Conservation (phyloP, 1,139 yeast genomes). For the Zygoascus hellenicus region DNA sequence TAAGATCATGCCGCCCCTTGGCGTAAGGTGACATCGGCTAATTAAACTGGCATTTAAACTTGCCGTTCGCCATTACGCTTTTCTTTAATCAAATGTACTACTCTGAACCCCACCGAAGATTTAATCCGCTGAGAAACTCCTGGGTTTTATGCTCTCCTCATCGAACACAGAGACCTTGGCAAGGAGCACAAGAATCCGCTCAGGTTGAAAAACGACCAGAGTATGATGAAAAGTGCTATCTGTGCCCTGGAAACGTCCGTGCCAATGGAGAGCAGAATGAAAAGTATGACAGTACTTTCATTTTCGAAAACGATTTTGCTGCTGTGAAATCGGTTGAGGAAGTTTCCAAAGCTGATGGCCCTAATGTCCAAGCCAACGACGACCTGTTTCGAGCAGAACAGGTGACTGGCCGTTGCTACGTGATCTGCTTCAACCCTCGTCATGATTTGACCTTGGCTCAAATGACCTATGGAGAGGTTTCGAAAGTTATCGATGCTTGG, state of each 20-base stretch:
- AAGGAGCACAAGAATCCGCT: constrained; percentile 61
- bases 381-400: constrained; percentile 52
- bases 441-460: constrained; percentile 63
- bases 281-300: constrained; percentile 50
- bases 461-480: constrained; percentile 45
- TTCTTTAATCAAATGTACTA: constrained; percentile 14
- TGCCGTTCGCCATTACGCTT: too few species aligned
- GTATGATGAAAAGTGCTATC: constrained; percentile 62
- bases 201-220: constrained; percentile 43
- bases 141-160: constrained; percentile 75
- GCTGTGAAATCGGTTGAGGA: constrained; percentile 46
- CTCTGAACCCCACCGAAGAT: constrained; percentile 53
- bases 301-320: constrained; percentile 60
- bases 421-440: constrained; percentile 69
- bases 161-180: constrained; percentile 77
- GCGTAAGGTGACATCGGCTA: too few species aligned
- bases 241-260: constrained; percentile 68
- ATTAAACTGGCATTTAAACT: too few species aligned
- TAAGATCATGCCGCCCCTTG: too few species aligned
- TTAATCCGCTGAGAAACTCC: constrained; percentile 56
- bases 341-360: constrained; percentile 14
- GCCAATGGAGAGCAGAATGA: constrained; percentile 55
- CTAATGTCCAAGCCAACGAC: constrained; percentile 23
- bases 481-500: constrained; percentile 55
- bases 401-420: constrained; percentile 64